Conservation (phyloP, 2,329 filamentous ascomycete species). For the Arthrobotrys entomopaga region DNA sequence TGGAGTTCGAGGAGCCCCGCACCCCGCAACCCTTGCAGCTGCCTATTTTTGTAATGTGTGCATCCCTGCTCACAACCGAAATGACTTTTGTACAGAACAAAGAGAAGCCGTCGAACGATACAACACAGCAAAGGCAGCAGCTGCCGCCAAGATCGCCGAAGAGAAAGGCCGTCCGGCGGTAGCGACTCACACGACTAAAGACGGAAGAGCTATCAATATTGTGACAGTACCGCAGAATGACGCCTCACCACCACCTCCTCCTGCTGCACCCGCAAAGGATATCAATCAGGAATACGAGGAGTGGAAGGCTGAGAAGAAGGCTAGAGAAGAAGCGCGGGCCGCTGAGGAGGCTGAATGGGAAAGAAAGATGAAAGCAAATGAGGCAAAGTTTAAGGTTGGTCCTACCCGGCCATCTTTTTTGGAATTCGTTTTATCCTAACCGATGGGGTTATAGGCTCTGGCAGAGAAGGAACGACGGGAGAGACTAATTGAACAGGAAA, state of each 20-base stretch:
- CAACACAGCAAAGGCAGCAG: conserved; percentile 48
- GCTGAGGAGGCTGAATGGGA: conserved; percentile 53
- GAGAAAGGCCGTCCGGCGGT: conserved; percentile 36
- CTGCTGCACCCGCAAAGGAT: conserved; percentile 34
- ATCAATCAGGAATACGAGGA: conserved; percentile 43
- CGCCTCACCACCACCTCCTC: conserved; percentile 14
- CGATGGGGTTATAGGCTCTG: conserved; percentile 16
- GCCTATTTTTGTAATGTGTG: conserved; percentile 28
- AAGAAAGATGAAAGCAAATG: conserved; percentile 46
- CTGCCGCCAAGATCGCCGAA: conserved; percentile 42
- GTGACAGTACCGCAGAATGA: conserved; percentile 46
- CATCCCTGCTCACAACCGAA: conserved; percentile 31
- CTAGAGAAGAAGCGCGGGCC: conserved; percentile 37
- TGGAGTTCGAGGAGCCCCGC: conserved; percentile 18
- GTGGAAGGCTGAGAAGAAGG: conserved; percentile 51
- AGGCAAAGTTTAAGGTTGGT: conserved; percentile 48
- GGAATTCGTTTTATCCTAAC: conserved; percentile 16
- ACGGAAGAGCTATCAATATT: conserved; percentile 39
- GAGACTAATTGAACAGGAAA: conserved; percentile 33
- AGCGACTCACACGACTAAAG: conserved; percentile 40
- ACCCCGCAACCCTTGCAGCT: conserved; percentile 24
- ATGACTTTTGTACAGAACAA: conserved; percentile 35
- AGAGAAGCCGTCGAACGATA: conserved; percentile 51
- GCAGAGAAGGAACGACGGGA: conserved; percentile 33
- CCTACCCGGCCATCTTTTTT: not conserved